Base-by-base conservation (phyloP, 305 asterid species). In the Fraxinus sp. region DNA sequence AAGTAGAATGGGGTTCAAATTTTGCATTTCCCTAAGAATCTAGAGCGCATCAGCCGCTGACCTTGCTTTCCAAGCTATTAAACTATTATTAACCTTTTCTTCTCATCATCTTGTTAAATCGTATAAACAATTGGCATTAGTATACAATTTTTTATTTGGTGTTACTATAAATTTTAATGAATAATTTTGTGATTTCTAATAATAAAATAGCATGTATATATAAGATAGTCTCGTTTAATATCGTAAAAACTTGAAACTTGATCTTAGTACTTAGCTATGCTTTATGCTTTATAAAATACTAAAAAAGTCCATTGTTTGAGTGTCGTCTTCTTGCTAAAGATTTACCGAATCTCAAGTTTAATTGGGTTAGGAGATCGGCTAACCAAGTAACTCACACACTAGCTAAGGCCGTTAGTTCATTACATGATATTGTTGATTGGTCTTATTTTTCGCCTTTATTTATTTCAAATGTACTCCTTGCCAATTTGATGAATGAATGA, bases 31-130 rank as follows among this genome's bases (percentile, higher is more conserved):
- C 41, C 75, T 13, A 70, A 28, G 75, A 70, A 70, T 70, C 75
- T 70, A 30, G 75, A 70, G 75, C 75, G 75, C 22, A 70, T 70
- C 41, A 70, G 75, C 75, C 75, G 75, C 75, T 70, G 75, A 30
- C 75, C 75, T 70, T 30, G 75, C 41, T 32, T 70, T 70, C 22
- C n/a, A 28, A 70, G 35, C 24, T 70, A 28, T 70, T 66, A 24
- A 64, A 68, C 18, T 68, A 68, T 28, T 13, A 28, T 68, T 68
- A 70, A 28, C 75, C 75, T 70, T 70, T 70, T 70, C 75, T 70
- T 70, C 75, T 70, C 75, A 32, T 13, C 75, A 70, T 70, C 75
- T 70, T 70, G 35, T 70, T 18, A 70, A 70, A 70, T 70, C 75
- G 75, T 70, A 70, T 70, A 70, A 70, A 70, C 41, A 70, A 30